Percentiles rank a stretch among this genome's conserved stretches.
phyloP scores from a whole-genome alignment of 164 flowering plant species.

The Paratinospora sagittata region DNA sequence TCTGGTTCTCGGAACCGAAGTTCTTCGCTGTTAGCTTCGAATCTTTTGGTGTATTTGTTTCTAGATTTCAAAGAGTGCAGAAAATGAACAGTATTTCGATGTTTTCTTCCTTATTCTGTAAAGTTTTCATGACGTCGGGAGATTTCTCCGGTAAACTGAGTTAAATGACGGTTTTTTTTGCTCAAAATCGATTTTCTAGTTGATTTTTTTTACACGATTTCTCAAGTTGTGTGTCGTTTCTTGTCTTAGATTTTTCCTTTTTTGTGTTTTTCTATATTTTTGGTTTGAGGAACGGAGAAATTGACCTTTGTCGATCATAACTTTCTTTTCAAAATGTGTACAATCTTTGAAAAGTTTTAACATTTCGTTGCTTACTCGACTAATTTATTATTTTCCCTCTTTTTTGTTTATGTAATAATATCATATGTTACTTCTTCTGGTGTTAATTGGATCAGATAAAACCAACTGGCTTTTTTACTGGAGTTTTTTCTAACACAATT shows the following conservation, averaged over 20 bases:
- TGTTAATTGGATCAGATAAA: not conserved
- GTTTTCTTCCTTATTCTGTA: not conserved
- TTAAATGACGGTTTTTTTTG: not conserved
- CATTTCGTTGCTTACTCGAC: not conserved
- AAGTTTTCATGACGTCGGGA: not conserved
- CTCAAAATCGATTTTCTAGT: too few relatives aligned
- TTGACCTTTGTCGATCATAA: not conserved
- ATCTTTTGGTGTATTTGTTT: not conserved
- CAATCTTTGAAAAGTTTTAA: not conserved
- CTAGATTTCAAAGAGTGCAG: too few relatives aligned
- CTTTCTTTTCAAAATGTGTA: not conserved
- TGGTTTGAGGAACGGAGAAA: not conserved
- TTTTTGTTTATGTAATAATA: not conserved
- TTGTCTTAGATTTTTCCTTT: not conserved
- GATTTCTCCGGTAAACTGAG: not conserved
- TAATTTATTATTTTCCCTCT: not conserved
- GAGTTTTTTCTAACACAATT: constrained; percentile 8
- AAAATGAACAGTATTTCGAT: not conserved
- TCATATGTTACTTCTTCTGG: too few relatives aligned
- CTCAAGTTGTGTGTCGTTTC: too few relatives aligned
- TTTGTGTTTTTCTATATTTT: not conserved
- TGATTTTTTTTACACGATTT: too few relatives aligned
- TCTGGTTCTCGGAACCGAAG: too few relatives aligned
- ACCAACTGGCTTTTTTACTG: not conserved
- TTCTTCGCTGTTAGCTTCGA: not conserved